These are phyloP conservation scores for Mariannaea elegans DNA, from an alignment of 2,329 filamentous ascomycete species.

Conservation along the genomic window DNA sequence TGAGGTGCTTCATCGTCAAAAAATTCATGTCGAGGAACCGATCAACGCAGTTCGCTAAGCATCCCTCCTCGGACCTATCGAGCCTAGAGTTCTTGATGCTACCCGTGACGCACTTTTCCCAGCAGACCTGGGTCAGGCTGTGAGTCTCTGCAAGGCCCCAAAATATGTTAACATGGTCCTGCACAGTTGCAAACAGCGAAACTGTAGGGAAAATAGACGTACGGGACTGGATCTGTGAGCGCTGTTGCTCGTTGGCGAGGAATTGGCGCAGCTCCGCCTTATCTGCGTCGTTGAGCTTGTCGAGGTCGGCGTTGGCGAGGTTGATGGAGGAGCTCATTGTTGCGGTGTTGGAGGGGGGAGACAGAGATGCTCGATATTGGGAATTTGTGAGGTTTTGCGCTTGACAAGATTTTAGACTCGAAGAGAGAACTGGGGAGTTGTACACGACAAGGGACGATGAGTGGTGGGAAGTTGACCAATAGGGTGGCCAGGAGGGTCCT, in stretches of 20 bases:
- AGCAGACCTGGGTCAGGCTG: slow-evolving; percentile 78
- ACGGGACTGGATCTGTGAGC: slow-evolving; percentile 73
- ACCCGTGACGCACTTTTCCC: slow-evolving; percentile 89
- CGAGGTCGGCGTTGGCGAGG: slow-evolving; percentile 69
- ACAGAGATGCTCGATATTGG: background rate
- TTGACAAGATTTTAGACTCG: slow-evolving; percentile 23
- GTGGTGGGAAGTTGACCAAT: slow-evolving; percentile 15
- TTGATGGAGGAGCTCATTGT: slow-evolving; percentile 48
- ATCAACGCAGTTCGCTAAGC: slow-evolving; percentile 92
- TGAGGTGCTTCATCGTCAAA: slow-evolving; percentile 84
- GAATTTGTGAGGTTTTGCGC: slow-evolving; percentile 17
- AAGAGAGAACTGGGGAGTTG: background rate
- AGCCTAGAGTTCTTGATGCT: slow-evolving; percentile 76
- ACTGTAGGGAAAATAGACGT: slow-evolving; percentile 48
- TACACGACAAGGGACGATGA: background rate
- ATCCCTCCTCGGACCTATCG: slow-evolving; percentile 81
- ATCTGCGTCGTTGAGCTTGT: slow-evolving; percentile 81
- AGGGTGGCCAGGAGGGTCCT: background rate
- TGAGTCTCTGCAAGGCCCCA: slow-evolving; percentile 56
- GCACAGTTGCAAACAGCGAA: no score
- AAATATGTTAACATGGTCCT: slow-evolving; percentile 17
- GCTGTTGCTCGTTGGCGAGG: slow-evolving; percentile 84
- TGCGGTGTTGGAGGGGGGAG: slow-evolving; percentile 12
- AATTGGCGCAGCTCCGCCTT: slow-evolving; percentile 90
- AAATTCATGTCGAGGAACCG: slow-evolving; percentile 91